These are phyloP conservation scores for Geotrichum fermentans DNA, from an alignment of 1,139 yeast species.

Conservation along the genomic window DNA sequence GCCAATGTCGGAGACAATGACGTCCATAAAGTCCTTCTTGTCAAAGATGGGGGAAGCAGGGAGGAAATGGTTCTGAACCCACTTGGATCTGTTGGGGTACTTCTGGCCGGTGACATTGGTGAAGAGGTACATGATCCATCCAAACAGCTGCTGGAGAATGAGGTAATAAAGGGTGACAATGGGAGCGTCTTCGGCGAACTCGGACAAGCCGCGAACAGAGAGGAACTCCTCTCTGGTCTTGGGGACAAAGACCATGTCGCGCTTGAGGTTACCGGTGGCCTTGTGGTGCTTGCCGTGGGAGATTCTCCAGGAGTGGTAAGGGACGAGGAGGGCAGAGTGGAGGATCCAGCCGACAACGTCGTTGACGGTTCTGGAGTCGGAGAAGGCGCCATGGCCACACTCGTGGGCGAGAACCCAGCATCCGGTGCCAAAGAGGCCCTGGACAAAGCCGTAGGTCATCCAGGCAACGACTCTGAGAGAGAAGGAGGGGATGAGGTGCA, in stretches of 20 bases:
- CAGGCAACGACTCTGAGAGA: slow-evolving; percentile 52
- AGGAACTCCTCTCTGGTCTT: slow-evolving; percentile 55
- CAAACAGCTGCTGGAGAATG: slow-evolving; percentile 68
- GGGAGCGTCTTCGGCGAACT: slow-evolving; percentile 71
- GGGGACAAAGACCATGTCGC: slow-evolving; percentile 83
- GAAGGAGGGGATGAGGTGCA: slow-evolving; percentile 48
- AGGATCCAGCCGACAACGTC: slow-evolving; percentile 78
- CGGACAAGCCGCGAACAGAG: slow-evolving; percentile 37
- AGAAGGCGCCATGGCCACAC: slow-evolving; percentile 85
- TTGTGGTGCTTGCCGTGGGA: slow-evolving; percentile 83
- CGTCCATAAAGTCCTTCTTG: slow-evolving; percentile 61
- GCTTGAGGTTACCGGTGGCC: slow-evolving; percentile 74
- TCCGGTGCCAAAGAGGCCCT: slow-evolving; percentile 72
- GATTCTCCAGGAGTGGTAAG: slow-evolving; percentile 82
- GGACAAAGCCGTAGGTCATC: slow-evolving; percentile 51
- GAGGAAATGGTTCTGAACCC: slow-evolving; percentile 58
- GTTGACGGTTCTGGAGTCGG: slow-evolving; percentile 63
- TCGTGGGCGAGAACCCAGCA: slow-evolving; percentile 86
- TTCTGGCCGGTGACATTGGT: slow-evolving; percentile 76
- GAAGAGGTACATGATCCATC: slow-evolving; percentile 62
- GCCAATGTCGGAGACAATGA: slow-evolving; percentile 70
- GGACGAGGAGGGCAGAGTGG: slow-evolving; percentile 73
- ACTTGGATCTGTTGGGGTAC: slow-evolving; percentile 49
- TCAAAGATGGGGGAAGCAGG: slow-evolving; percentile 74
- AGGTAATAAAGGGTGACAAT: slow-evolving; percentile 52